A percentile compares a stretch with the other conserved stretches of the same genome.
phyloP scores from a whole-genome alignment of 2,329 filamentous ascomycete species.

The Stemphylium beticola region DNA sequence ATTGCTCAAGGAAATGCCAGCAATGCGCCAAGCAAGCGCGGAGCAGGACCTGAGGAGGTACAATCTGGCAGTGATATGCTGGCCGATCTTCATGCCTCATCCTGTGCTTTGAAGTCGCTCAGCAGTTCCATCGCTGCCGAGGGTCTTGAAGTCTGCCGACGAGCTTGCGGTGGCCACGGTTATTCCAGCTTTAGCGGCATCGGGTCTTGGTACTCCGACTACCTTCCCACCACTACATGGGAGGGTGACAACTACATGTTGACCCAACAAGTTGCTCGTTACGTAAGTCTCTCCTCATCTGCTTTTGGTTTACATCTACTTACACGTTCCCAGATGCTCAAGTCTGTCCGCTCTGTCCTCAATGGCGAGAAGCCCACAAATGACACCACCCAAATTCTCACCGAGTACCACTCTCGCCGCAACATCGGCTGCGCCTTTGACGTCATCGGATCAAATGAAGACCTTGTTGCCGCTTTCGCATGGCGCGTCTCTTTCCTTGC shows the following conservation, averaged over 20 bases:
- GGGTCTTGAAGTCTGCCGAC: slow-evolving; percentile 75
- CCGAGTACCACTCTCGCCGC: slow-evolving; percentile 67
- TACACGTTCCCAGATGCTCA: slow-evolving; percentile 62
- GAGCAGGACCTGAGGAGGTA: slow-evolving; percentile 71
- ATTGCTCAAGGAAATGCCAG: slow-evolving; percentile 59
- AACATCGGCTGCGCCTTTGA: slow-evolving; percentile 78
- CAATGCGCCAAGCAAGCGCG: slow-evolving; percentile 50
- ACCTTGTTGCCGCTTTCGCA: slow-evolving; percentile 75
- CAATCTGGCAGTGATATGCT: slow-evolving; percentile 70
- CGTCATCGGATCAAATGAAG: slow-evolving; percentile 71
- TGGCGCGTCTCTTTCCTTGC: slow-evolving; percentile 77
- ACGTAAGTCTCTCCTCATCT: slow-evolving; percentile 53
- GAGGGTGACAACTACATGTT: slow-evolving; percentile 86
- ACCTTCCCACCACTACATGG: slow-evolving; percentile 74
- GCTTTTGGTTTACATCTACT: not conserved
- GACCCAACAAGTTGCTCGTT: slow-evolving; percentile 78
- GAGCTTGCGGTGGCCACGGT: slow-evolving; percentile 78
- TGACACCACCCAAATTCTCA: slow-evolving; percentile 71
- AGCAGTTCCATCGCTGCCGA: slow-evolving; percentile 75
- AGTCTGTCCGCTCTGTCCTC: slow-evolving; percentile 74
- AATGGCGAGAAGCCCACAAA: slow-evolving; percentile 68
- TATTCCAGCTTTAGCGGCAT: slow-evolving; percentile 80
- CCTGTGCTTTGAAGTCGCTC: slow-evolving; percentile 76
- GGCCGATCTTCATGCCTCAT: slow-evolving; percentile 77
- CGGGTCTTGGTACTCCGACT: slow-evolving; percentile 75